Percentiles rank a stretch among this genome's conserved stretches.
Evolutionary conservation across 768 basidiomycete genomes (phyloP).

Genomic region (Phlebiopsis gigantea): DNA sequence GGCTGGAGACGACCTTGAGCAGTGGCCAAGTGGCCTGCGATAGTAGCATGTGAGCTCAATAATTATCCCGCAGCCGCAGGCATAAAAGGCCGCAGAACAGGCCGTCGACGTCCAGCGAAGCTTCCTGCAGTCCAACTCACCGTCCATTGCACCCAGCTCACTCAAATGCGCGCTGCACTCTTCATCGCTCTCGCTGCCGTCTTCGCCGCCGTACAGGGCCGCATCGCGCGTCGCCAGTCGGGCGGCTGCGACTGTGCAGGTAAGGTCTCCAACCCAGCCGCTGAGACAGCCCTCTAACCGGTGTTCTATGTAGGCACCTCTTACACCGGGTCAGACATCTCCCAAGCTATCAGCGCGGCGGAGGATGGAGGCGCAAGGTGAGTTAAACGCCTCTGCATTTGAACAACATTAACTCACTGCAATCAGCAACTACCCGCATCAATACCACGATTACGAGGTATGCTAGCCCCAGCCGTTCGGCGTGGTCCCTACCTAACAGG

Average conservation of each 20-base stretch:
- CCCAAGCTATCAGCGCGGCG: slow-evolving; percentile 17
- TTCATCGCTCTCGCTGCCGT: slow-evolving; percentile 11
- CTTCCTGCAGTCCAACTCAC: background rate
- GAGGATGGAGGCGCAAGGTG: slow-evolving; percentile 20
- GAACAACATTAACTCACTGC: background rate
- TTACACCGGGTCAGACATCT: slow-evolving; percentile 18
- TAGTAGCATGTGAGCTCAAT: background rate
- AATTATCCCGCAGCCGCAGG: background rate
- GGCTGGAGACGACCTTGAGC: background rate
- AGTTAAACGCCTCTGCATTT: background rate
- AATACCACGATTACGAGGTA: slow-evolving; percentile 25
- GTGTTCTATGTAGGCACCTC: slow-evolving; percentile 1
- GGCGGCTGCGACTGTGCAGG: slow-evolving; percentile 20
- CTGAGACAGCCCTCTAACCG: background rate
- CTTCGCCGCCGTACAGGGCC: slow-evolving; percentile 6
- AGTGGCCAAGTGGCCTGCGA: background rate
- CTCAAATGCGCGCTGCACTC: background rate
- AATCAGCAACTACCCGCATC: slow-evolving; percentile 23
- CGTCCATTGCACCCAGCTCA: background rate
- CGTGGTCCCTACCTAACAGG: background rate
- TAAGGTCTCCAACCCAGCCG: background rate
- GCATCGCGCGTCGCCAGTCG: slow-evolving; percentile 14
- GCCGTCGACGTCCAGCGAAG: background rate
- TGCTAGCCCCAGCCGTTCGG: too few species aligned
- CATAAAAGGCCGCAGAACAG: background rate